Conservation (phyloP, 192 early-diverging fungal genomes). For the Coemansia brasiliensis region DNA sequence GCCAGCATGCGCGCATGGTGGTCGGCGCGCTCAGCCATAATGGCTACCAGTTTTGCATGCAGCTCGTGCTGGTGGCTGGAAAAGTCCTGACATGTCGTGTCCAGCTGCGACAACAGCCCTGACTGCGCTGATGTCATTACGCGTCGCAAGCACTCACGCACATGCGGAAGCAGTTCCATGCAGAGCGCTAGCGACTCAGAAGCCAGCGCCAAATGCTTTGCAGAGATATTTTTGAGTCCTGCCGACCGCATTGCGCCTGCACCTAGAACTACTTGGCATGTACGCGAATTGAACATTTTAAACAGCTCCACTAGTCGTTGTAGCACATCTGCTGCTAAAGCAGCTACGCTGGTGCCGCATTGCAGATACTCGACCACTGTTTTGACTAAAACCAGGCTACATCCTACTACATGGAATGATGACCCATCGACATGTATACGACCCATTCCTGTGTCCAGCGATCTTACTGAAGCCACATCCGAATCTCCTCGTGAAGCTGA, state of each 20-base stretch:
- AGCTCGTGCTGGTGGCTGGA: constrained; percentile 88
- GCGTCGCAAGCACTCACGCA: constrained; percentile 72
- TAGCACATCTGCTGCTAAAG: constrained; percentile 80
- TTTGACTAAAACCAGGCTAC: constrained; percentile 85
- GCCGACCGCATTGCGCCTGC: constrained; percentile 97
- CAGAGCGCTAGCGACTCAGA: constrained; percentile 90
- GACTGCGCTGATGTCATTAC: constrained; percentile 78
- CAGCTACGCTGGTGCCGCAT: constrained; percentile 77
- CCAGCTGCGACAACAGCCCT: constrained; percentile 85
- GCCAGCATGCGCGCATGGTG: constrained; percentile 76
- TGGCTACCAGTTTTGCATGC: constrained; percentile 86
- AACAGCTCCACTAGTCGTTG: constrained; percentile 82
- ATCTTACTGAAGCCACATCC: constrained; percentile 38
- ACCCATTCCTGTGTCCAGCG: constrained; percentile 55
- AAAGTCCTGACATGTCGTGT: constrained; percentile 81
- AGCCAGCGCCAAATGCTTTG: constrained; percentile 93
- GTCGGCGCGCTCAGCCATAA: constrained; percentile 89
- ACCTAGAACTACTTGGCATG: constrained; percentile 96
- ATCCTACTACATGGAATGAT: constrained; percentile 85
- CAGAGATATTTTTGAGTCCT: constrained; percentile 94
- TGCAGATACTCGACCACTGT: constrained; percentile 90
- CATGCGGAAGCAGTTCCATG: constrained; percentile 81
- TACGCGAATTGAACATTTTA: constrained; percentile 91
- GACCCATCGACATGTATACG: constrained; percentile 73
- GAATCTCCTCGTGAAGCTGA: constrained; percentile 26